phyloP scores from a whole-genome alignment of 2,329 filamentous ascomycete species.

The Gliomastix tumulicola region DNA sequence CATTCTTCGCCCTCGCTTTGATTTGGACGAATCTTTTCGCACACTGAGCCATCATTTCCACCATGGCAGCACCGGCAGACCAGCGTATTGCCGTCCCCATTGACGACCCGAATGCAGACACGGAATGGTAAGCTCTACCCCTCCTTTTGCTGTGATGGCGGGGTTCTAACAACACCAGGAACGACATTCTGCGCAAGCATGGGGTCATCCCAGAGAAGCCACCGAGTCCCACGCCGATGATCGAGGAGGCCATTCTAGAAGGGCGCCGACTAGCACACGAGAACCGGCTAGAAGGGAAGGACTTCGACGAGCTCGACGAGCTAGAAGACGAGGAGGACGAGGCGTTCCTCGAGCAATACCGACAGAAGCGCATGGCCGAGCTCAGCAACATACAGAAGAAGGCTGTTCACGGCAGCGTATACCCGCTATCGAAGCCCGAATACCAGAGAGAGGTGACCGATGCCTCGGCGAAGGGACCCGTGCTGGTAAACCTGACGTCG shows the following conservation, averaged over 20 bases:
- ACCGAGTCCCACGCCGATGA: constrained; percentile 88
- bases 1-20: no score
- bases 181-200: constrained; percentile 96
- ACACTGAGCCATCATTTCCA: no score
- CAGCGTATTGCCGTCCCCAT: constrained; percentile 74
- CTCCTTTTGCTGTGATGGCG: constrained; percentile 4
- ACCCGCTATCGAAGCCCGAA: constrained; percentile 89
- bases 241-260: constrained; percentile 87
- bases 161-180: constrained; percentile 51
- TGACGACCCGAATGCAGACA: constrained; percentile 93
- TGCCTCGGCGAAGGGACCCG: constrained; percentile 62
- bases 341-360: constrained; percentile 79
- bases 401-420: constrained; percentile 81
- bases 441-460: constrained; percentile 90
- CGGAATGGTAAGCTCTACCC: constrained; percentile 69
- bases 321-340: constrained; percentile 96
- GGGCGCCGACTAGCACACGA: constrained; percentile 80
- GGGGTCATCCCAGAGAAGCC: constrained; percentile 97
- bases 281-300: constrained; percentile 88
- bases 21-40: no score
- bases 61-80: constrained; percentile 56
- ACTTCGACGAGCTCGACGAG: constrained; percentile 86
- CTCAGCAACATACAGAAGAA: constrained; percentile 68
- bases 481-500: constrained; percentile 77
- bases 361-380: constrained; percentile 81